A percentile compares a stretch with the other conserved stretches of the same genome.
Conservation (phyloP, 2,329 filamentous ascomycete species). For the Sporothrix euskadiensis region DNA sequence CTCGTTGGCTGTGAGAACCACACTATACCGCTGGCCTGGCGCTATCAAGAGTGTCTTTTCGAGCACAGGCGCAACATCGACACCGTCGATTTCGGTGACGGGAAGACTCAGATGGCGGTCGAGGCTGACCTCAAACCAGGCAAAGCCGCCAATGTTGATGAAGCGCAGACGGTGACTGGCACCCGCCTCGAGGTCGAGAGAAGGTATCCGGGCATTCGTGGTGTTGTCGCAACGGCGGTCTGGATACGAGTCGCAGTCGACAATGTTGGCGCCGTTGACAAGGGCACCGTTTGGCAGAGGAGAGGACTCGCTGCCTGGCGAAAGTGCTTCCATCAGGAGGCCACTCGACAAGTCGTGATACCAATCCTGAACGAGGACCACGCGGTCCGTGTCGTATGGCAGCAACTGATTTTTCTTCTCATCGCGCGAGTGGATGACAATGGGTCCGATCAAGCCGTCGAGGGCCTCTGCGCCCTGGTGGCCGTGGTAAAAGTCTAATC, state of each 20-base stretch:
- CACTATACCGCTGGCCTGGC: conserved; percentile 70
- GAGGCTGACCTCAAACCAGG: conserved; percentile 69
- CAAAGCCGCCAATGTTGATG: conserved; percentile 70
- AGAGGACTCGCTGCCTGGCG: conserved; percentile 56
- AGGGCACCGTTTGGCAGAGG: conserved; percentile 69
- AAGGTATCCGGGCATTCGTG: conserved; percentile 41
- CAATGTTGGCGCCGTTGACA: conserved; percentile 63
- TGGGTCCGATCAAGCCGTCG: conserved; percentile 61
- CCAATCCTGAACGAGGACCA: conserved; percentile 69
- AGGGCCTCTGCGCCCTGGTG: conserved; percentile 68
- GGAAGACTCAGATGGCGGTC: conserved; percentile 59
- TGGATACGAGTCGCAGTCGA: conserved; percentile 44
- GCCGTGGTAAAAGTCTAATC: conserved; percentile 71
- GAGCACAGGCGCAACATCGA: conserved; percentile 60
- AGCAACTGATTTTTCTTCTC: conserved; percentile 45
- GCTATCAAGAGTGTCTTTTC: conserved; percentile 64
- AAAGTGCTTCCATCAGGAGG: conserved; percentile 56
- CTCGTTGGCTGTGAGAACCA: conserved; percentile 62
- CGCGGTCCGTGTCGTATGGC: conserved; percentile 64
- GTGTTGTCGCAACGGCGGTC: conserved; percentile 48
- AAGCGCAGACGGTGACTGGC: conserved; percentile 66
- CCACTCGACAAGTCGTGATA: conserved; percentile 58
- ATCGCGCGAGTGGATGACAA: conserved; percentile 63
- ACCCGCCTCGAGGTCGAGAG: conserved; percentile 52
- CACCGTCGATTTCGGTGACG: conserved; percentile 70